These are phyloP conservation scores for Trypanosoma conorhini DNA, from an alignment of 208 protist species.

Conservation along the genomic window DNA sequence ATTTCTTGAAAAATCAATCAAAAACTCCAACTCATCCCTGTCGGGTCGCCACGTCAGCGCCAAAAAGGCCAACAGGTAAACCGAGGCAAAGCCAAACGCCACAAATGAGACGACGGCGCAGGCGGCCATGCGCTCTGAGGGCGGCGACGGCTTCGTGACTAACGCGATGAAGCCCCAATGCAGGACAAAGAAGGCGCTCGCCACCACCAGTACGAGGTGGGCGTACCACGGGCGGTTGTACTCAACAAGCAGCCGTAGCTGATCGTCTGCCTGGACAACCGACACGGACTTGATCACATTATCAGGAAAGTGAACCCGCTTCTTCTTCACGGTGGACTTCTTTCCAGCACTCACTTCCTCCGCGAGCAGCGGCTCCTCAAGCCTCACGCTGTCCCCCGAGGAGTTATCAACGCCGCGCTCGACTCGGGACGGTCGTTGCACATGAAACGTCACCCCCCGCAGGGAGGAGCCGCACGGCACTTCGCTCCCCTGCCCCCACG, in stretches of 20 bases:
- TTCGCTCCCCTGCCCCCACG: background rate
- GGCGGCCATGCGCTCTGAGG: constrained; percentile 10
- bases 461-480: background rate
- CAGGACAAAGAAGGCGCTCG: constrained; percentile 34
- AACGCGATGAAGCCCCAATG: constrained; percentile 23
- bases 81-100: constrained; percentile 30
- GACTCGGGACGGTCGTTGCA: constrained; percentile 1
- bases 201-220: constrained; percentile 16
- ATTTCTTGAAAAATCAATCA: constrained; percentile 20
- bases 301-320: constrained; percentile 34
- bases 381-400: background rate
- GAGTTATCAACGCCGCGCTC: background rate
- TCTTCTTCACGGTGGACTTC: constrained; percentile 16
- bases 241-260: constrained; percentile 30
- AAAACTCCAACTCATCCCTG: constrained; percentile 12
- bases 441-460: constrained; percentile 12
- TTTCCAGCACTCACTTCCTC: background rate
- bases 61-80: constrained; percentile 26
- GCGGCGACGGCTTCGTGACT: background rate
- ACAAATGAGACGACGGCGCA: constrained; percentile 26
- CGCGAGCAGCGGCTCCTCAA: constrained; percentile 1
- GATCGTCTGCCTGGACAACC: constrained; percentile 29
- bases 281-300: constrained; percentile 38
- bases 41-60: constrained; percentile 27
- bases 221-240: constrained; percentile 35